Percentiles rank a stretch among this genome's conserved stretches.
phyloP scores from a whole-genome alignment of 345 rosid genomes.

The Raphanus sativus region DNA sequence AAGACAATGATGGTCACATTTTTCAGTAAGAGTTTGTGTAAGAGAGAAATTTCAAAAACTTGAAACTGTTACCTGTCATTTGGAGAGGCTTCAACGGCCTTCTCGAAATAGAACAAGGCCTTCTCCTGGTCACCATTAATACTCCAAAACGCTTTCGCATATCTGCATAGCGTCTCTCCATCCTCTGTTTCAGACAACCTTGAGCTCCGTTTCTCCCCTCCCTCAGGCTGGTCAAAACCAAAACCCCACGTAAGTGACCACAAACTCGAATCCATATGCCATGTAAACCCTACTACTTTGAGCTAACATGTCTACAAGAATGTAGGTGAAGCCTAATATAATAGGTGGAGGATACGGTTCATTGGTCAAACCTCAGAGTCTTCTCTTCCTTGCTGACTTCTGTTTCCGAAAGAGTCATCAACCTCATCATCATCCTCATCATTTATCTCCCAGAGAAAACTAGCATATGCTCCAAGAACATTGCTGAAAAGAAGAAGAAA shows the following conservation, averaged over 20 bases:
- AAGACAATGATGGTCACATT: background rate
- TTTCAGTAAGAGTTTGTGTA: background rate
- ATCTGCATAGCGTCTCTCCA: conserved; percentile 61
- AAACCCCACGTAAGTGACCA: background rate
- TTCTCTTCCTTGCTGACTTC: conserved; percentile 19
- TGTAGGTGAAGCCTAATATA: background rate
- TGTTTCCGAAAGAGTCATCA: conserved; percentile 16
- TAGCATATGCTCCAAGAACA: conserved; percentile 76
- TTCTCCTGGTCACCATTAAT: conserved; percentile 51
- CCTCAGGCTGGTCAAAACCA: conserved; percentile 42
- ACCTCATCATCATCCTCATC: conserved; percentile 40
- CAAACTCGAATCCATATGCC: background rate
- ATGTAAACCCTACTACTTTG: background rate
- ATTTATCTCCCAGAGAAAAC: conserved; percentile 75
- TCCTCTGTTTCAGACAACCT: conserved; percentile 57
- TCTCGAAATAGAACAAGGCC: conserved; percentile 62
- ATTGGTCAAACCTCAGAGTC: conserved; percentile 34
- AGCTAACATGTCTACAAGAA: conserved; percentile 1
- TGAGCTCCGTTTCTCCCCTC: conserved; percentile 48
- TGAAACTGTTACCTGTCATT: conserved; percentile 52
- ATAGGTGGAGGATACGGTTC: background rate
- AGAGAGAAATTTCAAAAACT: background rate
- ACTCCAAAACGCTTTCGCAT: conserved; percentile 74
- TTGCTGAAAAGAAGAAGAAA: conserved; percentile 43
- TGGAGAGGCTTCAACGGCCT: conserved; percentile 62